Evolutionary conservation across 1,284 basidiomycete genomes (phyloP).

Genomic region (Fomitopsis palustris): DNA sequence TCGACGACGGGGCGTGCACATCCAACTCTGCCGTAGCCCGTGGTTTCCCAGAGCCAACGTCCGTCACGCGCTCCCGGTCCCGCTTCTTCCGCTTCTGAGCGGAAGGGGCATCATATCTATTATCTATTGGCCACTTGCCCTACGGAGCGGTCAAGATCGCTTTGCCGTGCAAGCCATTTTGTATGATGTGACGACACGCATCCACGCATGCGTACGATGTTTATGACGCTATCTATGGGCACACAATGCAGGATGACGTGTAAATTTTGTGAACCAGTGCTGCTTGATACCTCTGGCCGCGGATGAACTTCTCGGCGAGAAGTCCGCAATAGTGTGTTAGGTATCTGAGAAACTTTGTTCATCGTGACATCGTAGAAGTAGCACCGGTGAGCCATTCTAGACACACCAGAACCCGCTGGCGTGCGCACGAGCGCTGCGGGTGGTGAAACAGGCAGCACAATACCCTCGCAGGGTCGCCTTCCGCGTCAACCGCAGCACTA

Average conservation of each 20-base stretch:
- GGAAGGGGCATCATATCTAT: not conserved
- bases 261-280: not conserved
- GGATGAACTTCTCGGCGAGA: not conserved
- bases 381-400: not conserved
- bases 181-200: not conserved
- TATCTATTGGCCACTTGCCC: not conserved
- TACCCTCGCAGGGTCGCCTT: not conserved
- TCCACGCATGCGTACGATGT: not conserved
- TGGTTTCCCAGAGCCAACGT: slow-evolving; percentile 7
- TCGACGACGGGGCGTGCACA: slow-evolving; percentile 32
- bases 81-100: slow-evolving; percentile 22
- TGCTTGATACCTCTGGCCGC: not conserved
- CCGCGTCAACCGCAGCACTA: not conserved
- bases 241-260: not conserved
- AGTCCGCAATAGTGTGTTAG: not conserved
- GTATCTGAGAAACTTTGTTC: not conserved
- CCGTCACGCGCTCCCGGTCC: slow-evolving; percentile 10
- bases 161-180: not conserved
- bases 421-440: not conserved
- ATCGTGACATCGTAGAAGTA: not conserved
- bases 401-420: not conserved
- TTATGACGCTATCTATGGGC: not conserved
- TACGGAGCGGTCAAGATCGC: not conserved
- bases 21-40: slow-evolving; percentile 14
- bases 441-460: not conserved